A percentile compares a stretch with the other conserved stretches of the same genome.
Evolutionary conservation across 2,329 filamentous ascomycete genomes (phyloP).

Genomic region (Cytospora piceae): DNA sequence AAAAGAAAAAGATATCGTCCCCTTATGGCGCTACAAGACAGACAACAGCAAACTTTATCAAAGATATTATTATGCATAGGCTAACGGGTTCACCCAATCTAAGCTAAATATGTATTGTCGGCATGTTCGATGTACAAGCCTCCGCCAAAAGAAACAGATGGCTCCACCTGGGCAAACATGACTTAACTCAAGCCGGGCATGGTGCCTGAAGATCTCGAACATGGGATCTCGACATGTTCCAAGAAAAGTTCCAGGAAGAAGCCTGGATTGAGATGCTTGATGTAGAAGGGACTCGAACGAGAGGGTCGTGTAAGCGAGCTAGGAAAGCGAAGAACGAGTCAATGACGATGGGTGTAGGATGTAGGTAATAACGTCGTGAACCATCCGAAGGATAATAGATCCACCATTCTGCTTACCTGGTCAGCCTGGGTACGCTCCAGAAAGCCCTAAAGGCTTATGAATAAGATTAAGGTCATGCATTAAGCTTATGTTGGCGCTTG

Average conservation of each 20-base stretch:
- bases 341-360: constrained; percentile 2
- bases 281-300: constrained; percentile 23
- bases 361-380: constrained; percentile 1
- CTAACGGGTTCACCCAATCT: neutral
- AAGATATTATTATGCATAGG: neutral
- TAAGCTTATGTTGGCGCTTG: constrained; percentile 9
- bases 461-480: constrained; percentile 7
- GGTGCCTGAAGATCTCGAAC: constrained; percentile 20
- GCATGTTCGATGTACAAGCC: neutral
- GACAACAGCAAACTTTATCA: constrained; percentile 1
- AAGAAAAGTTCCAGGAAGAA: constrained; percentile 10
- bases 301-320: constrained; percentile 5
- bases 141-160: neutral
- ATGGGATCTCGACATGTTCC: constrained; percentile 3
- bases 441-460: constrained; percentile 8
- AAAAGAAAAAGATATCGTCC: neutral
- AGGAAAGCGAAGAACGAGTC: constrained; percentile 8
- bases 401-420: neutral
- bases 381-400: constrained; percentile 2
- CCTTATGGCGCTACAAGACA: constrained; percentile 3
- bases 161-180: neutral
- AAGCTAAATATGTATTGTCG: constrained; percentile 14
- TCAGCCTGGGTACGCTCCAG: constrained; percentile 4
- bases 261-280: constrained; percentile 29
- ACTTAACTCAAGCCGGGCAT: neutral